These are phyloP conservation scores for Reticulascus tulasneorum DNA, from an alignment of 2,329 filamentous ascomycete species.

Conservation along the genomic window DNA sequence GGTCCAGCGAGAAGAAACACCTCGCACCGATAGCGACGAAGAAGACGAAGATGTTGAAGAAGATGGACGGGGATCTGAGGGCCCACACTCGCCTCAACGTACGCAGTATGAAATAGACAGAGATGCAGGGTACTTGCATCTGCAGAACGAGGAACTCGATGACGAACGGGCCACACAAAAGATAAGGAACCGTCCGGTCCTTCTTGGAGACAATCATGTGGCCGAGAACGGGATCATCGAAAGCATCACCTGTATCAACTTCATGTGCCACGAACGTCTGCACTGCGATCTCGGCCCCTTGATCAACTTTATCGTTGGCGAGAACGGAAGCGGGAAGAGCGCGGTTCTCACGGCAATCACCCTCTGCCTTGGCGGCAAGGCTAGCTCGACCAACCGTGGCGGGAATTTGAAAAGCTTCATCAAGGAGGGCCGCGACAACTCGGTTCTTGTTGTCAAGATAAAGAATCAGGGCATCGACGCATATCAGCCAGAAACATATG, in stretches of 20 bases:
- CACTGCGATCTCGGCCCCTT: conserved; percentile 83
- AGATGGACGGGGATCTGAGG: conserved; percentile 23
- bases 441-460: conserved; percentile 74
- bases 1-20: conserved; percentile 9
- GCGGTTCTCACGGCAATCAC: conserved; percentile 91
- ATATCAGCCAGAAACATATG: conserved; percentile 78
- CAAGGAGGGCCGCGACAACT: conserved; percentile 78
- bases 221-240: conserved; percentile 86
- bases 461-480: conserved; percentile 87
- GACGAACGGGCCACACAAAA: conserved; percentile 63
- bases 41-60: conserved; percentile 24
- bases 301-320: conserved; percentile 97
- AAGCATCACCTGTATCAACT: conserved; percentile 82
- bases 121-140: conserved; percentile 55
- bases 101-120: conserved; percentile 61
- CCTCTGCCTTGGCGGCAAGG: conserved; percentile 91
- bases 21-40: conserved; percentile 15
- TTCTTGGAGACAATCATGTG: conserved; percentile 63
- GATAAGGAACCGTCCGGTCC: conserved; percentile 45
- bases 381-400: conserved; percentile 86
- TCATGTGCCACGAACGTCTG: conserved; percentile 90
- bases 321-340: conserved; percentile 97
- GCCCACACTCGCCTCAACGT: conserved; percentile 35
- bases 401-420: conserved; percentile 86
- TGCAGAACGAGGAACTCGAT: conserved; percentile 53